Base-by-base conservation (phyloP, 2,329 filamentous ascomycete genomes). In the Fusarium nisikadoi region DNA sequence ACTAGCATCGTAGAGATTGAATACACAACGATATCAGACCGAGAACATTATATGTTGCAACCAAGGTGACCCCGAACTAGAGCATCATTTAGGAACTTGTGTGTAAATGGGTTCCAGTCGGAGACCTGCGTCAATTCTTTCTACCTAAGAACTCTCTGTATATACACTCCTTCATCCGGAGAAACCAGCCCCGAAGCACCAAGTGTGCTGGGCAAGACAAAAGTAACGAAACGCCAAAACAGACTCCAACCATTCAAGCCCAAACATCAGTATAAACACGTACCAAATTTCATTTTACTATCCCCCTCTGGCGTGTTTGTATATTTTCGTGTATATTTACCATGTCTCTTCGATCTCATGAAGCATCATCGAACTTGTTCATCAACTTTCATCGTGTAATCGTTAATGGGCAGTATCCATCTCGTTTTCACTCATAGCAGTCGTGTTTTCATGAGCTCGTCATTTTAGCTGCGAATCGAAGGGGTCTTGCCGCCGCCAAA, bases 401-500 rank as follows among this genome's bases (percentile, higher is more conserved):
- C 65, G 25, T 70, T 35, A 12, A 46, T 68, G 27, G 42, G 23
- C 57, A 41, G 16, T 62, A 36, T n/a, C 43, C 35, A 65, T 68
- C 19, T 49, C 27, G 23, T 58, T 36, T 61, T 31, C 46, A 27
- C 36, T 45, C 45, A 52, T 72, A 53, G 25, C 20, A 36, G 31
- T 53, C 69, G 55, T 72, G 25, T 35, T 58, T 53, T 56, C 43
- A 25, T 56, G 49, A 58, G 19, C 39, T 31, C 42, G 17, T 23
- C 19, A 19, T 39, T 35, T 59, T 62, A 77, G 56, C 72, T 76
- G 27, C 62, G 71, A 41, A 75, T 67, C 2, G 75, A 77, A 52
- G 75, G 68, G 3, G 74, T 58, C 66, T 76, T 76, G 33, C 71
- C 68, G 14, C 47, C 19, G 25, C 70, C 70, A 42, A 72, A 72